These are phyloP conservation scores for Cymodocea nodosa DNA, from an alignment of 116 monocot species.

Conservation along the genomic window DNA sequence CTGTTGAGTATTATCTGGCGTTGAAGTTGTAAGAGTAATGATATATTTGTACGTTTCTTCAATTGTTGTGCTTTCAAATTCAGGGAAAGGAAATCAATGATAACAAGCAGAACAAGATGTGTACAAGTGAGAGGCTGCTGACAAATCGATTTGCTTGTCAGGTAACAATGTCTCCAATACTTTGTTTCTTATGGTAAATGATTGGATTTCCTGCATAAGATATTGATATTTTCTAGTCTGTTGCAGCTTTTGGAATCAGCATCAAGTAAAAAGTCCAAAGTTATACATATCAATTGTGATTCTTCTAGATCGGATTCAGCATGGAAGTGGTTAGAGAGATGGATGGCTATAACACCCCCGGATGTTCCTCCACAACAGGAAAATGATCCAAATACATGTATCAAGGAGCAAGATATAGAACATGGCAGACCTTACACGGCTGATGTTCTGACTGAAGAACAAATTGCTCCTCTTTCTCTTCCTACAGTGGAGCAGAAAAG, in stretches of 20 bases:
- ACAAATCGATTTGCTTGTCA: conserved; percentile 65
- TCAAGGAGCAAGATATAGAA: neutral
- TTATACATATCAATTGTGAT: conserved; percentile 58
- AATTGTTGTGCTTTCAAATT: too few species aligned
- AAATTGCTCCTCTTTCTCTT: neutral
- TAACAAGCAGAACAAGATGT: conserved; percentile 16
- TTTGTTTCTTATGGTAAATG: neutral
- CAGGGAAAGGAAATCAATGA: conserved; percentile 13
- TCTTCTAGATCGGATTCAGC: conserved; percentile 54
- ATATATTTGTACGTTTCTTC: too few species aligned
- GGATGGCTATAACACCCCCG: conserved; percentile 32
- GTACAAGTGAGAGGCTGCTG: conserved; percentile 31
- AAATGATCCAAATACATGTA: neutral
- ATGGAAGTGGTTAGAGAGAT: conserved; percentile 89
- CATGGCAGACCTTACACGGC: conserved; percentile 1
- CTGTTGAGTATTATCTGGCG: too few species aligned
- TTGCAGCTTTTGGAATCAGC: conserved; percentile 54
- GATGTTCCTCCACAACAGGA: conserved; percentile 12
- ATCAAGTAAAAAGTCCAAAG: conserved; percentile 28
- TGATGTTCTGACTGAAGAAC: neutral
- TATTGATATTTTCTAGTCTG: conserved; percentile 3
- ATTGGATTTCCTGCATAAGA: neutral
- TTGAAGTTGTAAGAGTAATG: too few species aligned
- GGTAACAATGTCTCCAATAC: conserved; percentile 19
- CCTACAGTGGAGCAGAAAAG: neutral